Evolutionary conservation across 805 yeast species (phyloP), one percentile per base, ranked within the genome.

Genomic region (Sugiyamaella smithiae): DNA sequence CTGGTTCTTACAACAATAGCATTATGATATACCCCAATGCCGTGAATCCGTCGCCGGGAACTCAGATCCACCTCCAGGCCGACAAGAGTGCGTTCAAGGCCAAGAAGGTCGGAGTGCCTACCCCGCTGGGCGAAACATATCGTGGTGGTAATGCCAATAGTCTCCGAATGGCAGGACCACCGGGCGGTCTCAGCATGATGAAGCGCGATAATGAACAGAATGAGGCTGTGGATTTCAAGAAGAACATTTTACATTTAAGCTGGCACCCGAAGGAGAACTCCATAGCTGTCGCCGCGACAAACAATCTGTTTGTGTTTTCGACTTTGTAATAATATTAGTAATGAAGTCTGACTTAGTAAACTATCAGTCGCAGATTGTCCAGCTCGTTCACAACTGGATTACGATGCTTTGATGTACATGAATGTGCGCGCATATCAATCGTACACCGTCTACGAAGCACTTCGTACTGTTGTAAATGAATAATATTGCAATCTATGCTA

Each of bases 251-350:
- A 68, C 98, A 93, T 70, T 76, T 89, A 68, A 88, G 97, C 67
- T 93, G 99, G 99, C 99, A 93, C 74, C 99, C 99, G 55, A 76
- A 75, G 58, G 99, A 95, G 71, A 88, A 93, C 71, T 83, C 93
- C 45, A 96, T 93, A 58, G 99, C 99, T 37, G 87, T 93, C 63
- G 98, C 98, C 43, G 98, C 99, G 16, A 93, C 99, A 19, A 95
- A 93, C 73, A 93, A 93, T 71, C 58, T 69, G 47, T 69, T 69
- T 61, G 71, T 69, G 51, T 69, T 69, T 50, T 62, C 67, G 20
- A 61, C 67, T 8, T 48, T 64, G 52, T 64, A 54, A 38, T 16
- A 22, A 20, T 31, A 17, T 11, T 11, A 12, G 31, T 14, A 40
- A 23, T 26, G 32, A 7, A n/a, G n/a, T n/a, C n/a, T n/a, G n/a